Evolutionary conservation across 2,329 filamentous ascomycete species (phyloP).

Genomic region (Fusarium sp.): DNA sequence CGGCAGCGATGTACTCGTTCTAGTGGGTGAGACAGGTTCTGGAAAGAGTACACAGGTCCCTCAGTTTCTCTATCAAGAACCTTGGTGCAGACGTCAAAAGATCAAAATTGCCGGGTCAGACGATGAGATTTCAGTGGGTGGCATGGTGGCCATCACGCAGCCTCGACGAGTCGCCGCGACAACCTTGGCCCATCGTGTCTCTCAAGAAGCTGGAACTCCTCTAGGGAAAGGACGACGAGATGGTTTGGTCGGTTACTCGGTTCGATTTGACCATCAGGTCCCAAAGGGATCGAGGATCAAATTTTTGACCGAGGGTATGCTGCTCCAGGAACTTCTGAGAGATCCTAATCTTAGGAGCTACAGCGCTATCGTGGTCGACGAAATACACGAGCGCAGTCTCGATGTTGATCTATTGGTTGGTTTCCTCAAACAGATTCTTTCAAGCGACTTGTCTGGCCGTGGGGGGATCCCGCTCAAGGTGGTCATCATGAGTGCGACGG

Average conservation of each 20-base stretch:
- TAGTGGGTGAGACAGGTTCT: constrained; percentile 94
- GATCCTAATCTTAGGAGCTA: constrained; percentile 88
- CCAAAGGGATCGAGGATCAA: constrained; percentile 89
- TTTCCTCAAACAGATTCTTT: constrained; percentile 84
- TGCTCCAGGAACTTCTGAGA: constrained; percentile 90
- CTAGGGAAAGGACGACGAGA: constrained; percentile 57
- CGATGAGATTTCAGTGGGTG: constrained; percentile 70
- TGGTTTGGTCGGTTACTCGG: constrained; percentile 85
- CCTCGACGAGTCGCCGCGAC: constrained; percentile 94
- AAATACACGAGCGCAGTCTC: constrained; percentile 95
- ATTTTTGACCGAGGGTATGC: constrained; percentile 95
- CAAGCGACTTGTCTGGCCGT: constrained; percentile 70
- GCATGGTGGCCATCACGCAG: constrained; percentile 93
- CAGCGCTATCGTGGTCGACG: constrained; percentile 91
- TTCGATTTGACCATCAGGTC: constrained; percentile 90
- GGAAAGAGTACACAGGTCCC: constrained; percentile 98
- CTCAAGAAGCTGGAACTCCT: constrained; percentile 76
- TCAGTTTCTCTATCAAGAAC: constrained; percentile 83
- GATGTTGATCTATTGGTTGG: constrained; percentile 93
- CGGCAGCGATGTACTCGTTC: constrained; percentile 79
- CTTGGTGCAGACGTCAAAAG: constrained; percentile 78
- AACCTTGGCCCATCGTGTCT: constrained; percentile 87
- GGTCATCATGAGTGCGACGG: constrained; percentile 96
- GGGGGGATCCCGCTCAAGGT: constrained; percentile 85
- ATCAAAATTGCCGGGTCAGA: constrained; percentile 59